Conservation (phyloP, 83 land plant genomes). For the Isoetes engelmannii region DNA sequence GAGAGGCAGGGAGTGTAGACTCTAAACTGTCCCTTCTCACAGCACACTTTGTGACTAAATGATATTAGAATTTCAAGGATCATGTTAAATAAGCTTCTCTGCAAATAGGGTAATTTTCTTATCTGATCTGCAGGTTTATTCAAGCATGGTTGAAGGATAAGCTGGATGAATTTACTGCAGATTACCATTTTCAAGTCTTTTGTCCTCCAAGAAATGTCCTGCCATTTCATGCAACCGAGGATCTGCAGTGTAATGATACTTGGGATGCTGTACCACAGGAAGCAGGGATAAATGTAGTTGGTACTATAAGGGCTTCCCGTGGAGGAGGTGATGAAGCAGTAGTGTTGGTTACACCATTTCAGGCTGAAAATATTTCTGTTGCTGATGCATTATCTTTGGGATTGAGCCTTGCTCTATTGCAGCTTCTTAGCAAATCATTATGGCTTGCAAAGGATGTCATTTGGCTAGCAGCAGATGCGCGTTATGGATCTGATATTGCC, state of each 20-base stretch:
- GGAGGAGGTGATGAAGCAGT: conserved; percentile 95
- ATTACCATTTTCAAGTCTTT: conserved; percentile 28
- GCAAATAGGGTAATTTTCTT: neutral
- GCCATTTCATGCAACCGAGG: neutral
- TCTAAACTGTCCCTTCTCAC: too few relatives aligned
- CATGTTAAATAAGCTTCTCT: neutral
- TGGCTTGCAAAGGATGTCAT: conserved; percentile 95
- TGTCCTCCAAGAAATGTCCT: conserved; percentile 14
- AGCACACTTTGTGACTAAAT: too few relatives aligned
- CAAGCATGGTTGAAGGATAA: conserved; percentile 19
- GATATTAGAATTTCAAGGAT: too few relatives aligned
- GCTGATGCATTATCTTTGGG: conserved; percentile 60
- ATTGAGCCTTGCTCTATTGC: conserved; percentile 63
- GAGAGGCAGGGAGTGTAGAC: too few relatives aligned
- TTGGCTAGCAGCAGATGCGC: conserved; percentile 82
- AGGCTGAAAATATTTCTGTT: conserved; percentile 23
- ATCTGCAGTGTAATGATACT: neutral
- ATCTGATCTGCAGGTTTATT: conserved; percentile 23
- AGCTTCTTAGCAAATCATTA: conserved; percentile 44
- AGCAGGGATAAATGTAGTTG: conserved; percentile 62
- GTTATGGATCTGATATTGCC: conserved; percentile 54
- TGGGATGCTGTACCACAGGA: neutral
- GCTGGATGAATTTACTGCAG: conserved; percentile 26
- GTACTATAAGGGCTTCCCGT: conserved; percentile 79
- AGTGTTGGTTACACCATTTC: conserved; percentile 86